Conservation (phyloP, 2,329 filamentous ascomycete species). For the Clarireedia paspali region DNA sequence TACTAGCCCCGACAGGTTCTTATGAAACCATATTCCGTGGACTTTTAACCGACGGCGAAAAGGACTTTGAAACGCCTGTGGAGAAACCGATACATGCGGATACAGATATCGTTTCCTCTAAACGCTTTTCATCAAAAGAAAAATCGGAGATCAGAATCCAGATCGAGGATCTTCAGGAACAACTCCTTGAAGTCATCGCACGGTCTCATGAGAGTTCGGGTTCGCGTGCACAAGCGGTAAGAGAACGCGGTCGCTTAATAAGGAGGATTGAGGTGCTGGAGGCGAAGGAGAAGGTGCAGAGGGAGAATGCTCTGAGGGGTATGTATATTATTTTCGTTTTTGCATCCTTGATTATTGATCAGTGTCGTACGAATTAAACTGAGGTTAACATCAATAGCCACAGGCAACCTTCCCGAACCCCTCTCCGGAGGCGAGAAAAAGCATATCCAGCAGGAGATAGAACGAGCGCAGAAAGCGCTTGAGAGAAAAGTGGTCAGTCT, state of each 20-base stretch:
- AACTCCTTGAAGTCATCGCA: background rate
- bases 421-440: conserved; percentile 11
- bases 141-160: background rate
- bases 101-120: background rate
- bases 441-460: background rate
- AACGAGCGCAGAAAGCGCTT: conserved; percentile 7
- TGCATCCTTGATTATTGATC: background rate
- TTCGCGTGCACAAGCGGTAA: background rate
- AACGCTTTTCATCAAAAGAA: background rate
- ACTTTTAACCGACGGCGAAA: background rate
- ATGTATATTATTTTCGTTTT: background rate
- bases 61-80: background rate
- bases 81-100: background rate
- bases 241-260: background rate
- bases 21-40: background rate
- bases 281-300: background rate
- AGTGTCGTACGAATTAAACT: background rate
- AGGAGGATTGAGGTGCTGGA: conserved; percentile 10
- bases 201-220: background rate
- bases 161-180: background rate
- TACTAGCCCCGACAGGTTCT: background rate
- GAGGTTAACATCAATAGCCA: background rate
- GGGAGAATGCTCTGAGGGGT: conserved; percentile 8
- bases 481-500: conserved; percentile 2
- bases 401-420: conserved; percentile 11